Conservation (phyloP, 306 rosid genomes). For the Fagus crenata region DNA sequence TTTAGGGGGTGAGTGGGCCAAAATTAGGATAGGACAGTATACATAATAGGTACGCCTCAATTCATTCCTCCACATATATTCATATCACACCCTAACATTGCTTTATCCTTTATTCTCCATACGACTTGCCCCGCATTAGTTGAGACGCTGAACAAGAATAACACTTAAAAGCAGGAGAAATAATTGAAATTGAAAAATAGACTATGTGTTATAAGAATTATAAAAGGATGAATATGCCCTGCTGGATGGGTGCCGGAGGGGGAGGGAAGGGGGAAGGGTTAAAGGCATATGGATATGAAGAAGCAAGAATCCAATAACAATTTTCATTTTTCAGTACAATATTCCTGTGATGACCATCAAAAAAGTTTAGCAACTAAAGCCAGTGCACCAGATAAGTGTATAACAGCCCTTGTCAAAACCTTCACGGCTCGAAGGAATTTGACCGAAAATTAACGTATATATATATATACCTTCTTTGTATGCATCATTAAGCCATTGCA, state of each 20-base stretch:
- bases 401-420: constrained; percentile 42
- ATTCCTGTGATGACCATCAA: too few species aligned
- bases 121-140: too few species aligned
- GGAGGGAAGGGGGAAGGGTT: background rate
- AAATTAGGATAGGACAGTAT: background rate
- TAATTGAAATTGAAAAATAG: background rate
- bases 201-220: background rate
- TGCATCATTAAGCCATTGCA: constrained; percentile 99
- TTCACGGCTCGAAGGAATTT: constrained; percentile 23
- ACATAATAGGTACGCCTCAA: background rate
- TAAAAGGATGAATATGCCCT: background rate
- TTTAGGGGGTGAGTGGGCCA: too few species aligned
- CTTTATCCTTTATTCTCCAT: too few species aligned
- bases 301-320: background rate
- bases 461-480: constrained; percentile 76
- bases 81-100: too few species aligned
- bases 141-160: too few species aligned
- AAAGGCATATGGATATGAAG: background rate
- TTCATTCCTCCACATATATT: too few species aligned
- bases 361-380: constrained; percentile 17
- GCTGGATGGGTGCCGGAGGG: background rate
- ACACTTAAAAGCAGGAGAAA: background rate
- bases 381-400: constrained; percentile 15
- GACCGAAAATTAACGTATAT: background rate
- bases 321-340: background rate